Evolutionary conservation across 148 eudicot genomes (phyloP).

Genomic region (Beta vulgaris): DNA sequence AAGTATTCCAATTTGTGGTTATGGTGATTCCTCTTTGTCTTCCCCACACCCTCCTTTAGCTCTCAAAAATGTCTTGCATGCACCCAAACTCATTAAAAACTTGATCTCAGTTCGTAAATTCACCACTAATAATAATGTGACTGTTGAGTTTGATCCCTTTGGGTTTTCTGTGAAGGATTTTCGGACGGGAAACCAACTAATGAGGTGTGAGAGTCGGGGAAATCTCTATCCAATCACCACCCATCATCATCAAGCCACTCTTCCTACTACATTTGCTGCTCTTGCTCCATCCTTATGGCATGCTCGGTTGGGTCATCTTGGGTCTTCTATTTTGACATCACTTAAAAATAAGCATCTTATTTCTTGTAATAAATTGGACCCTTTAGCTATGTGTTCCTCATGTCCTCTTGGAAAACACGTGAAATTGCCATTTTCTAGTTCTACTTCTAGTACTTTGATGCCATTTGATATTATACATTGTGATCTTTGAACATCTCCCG

Average conservation of each 20-base stretch:
- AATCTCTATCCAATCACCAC: background rate
- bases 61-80: background rate
- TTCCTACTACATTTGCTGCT: background rate
- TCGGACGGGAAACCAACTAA: background rate
- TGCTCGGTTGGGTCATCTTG: background rate
- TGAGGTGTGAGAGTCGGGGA: background rate
- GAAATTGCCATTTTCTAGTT: background rate
- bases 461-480: no score
- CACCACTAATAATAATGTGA: background rate
- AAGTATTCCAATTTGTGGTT: no score
- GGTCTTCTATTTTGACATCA: background rate
- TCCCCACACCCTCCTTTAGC: background rate
- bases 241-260: background rate
- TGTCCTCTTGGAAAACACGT: background rate
- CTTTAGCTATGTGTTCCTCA: background rate
- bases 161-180: background rate
- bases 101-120: background rate
- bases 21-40: no score
- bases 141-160: background rate
- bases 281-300: no score
- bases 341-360: background rate
- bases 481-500: no score
- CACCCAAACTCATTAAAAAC: background rate
- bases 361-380: background rate
- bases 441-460: no score